Evolutionary conservation across 768 basidiomycete genomes (phyloP).

Genomic region (Hirschioporus abietinus): DNA sequence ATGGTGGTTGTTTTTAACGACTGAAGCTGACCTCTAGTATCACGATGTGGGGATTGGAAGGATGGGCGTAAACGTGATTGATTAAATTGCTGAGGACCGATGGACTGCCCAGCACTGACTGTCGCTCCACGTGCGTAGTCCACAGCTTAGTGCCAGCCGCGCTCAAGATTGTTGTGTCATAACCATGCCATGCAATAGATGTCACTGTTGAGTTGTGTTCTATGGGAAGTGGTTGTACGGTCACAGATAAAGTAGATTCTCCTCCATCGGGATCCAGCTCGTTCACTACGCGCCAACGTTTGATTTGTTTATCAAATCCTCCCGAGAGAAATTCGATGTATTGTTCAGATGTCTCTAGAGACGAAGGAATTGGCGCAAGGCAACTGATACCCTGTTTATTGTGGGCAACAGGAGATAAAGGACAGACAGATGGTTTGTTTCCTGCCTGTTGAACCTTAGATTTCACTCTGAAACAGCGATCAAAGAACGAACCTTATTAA

Average conservation of each 20-base stretch:
- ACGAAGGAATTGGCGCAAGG: constrained; percentile 33
- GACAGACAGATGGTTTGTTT: not conserved
- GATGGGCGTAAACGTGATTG: constrained; percentile 42
- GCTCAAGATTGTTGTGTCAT: constrained; percentile 30
- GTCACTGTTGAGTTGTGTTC: not conserved
- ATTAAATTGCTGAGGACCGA: constrained; percentile 33
- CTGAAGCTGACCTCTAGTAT: constrained; percentile 40
- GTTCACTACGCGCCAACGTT: constrained; percentile 32
- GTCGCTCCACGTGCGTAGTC: constrained; percentile 33
- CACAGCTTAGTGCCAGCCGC: constrained; percentile 30
- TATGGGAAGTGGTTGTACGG: not conserved
- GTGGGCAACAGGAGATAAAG: constrained; percentile 20
- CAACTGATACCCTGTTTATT: constrained; percentile 33
- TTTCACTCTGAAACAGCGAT: not conserved
- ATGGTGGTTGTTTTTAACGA: not conserved
- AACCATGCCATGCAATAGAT: constrained; percentile 33
- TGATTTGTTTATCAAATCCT: constrained; percentile 40
- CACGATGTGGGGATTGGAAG: constrained; percentile 34
- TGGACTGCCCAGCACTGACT: constrained; percentile 20
- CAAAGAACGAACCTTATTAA: not conserved
- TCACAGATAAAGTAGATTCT: not conserved
- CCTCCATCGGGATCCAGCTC: not conserved
- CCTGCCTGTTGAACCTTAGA: not conserved
- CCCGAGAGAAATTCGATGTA: constrained; percentile 40
- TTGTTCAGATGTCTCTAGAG: constrained; percentile 14